phyloP scores from a whole-genome alignment of 2,329 filamentous ascomycete genomes.

The Leptographium wingfieldii region DNA sequence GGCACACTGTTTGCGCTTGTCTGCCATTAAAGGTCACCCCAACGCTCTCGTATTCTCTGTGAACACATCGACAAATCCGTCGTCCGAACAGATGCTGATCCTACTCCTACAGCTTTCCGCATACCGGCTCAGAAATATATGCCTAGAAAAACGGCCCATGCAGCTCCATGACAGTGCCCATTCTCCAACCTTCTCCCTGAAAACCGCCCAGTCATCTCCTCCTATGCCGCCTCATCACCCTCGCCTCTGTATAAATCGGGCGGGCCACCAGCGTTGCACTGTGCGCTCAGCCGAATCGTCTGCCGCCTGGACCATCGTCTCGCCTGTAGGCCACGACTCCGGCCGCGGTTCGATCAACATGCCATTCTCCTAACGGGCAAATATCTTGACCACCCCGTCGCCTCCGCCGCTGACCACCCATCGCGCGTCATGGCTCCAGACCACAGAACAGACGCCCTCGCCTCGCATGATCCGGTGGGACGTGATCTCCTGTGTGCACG shows the following conservation, averaged over 20 bases:
- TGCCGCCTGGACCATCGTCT: neutral
- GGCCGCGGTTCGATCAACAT: neutral
- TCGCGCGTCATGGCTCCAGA: conserved; percentile 90
- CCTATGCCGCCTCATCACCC: neutral
- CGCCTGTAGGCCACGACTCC: neutral
- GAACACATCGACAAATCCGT: neutral
- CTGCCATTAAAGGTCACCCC: neutral
- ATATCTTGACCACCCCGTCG: conserved; percentile 93
- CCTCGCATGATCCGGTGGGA: conserved; percentile 89
- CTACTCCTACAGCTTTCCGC: neutral
- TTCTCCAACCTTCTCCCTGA: neutral
- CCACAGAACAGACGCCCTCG: conserved; percentile 85
- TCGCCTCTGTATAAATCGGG: neutral
- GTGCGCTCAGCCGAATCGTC: neutral
- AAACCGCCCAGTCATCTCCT: neutral
- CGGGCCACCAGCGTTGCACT: neutral
- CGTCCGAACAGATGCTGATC: neutral
- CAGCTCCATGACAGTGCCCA: too few relatives aligned
- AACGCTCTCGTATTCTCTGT: neutral
- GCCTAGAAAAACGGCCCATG: too few relatives aligned
- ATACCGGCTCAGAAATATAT: neutral
- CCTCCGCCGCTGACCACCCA: conserved; percentile 93
- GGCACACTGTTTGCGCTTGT: neutral
- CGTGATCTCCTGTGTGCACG: conserved; percentile 90
- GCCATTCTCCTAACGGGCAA: conserved; percentile 35